Conservation (phyloP, 140 eudicot genomes). For the Senecio squalidus region DNA sequence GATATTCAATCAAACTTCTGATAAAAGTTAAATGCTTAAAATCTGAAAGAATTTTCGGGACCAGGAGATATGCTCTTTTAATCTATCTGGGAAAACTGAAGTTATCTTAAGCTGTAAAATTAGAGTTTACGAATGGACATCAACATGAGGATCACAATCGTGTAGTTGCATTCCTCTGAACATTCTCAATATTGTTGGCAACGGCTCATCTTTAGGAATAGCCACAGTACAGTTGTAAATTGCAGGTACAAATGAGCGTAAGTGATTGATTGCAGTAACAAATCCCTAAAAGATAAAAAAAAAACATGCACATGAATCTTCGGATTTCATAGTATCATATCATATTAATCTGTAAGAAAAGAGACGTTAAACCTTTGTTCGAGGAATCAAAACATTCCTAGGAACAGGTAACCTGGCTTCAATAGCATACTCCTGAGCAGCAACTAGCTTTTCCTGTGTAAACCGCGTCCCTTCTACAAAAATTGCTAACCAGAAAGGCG, state of each 20-base stretch:
- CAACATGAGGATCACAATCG: too few relatives aligned
- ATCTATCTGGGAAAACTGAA: too few relatives aligned
- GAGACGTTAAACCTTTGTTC: constrained; percentile 46
- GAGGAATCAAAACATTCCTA: too few relatives aligned
- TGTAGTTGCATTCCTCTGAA: too few relatives aligned
- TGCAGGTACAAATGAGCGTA: constrained; percentile 80
- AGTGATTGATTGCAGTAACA: constrained; percentile 54
- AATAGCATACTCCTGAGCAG: constrained; percentile 67
- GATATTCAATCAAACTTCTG: constrained; percentile 1
- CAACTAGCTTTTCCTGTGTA: constrained; percentile 63
- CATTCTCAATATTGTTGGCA: constrained; percentile 64
- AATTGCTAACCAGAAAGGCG: constrained; percentile 82
- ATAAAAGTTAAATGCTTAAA: too few relatives aligned
- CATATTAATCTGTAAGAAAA: neutral
- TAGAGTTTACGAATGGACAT: too few relatives aligned
- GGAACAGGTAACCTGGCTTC: constrained; percentile 57
- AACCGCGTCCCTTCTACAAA: constrained; percentile 92
- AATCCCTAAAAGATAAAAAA: constrained; percentile 61
- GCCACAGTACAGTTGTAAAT: too few relatives aligned
- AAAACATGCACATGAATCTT: neutral
- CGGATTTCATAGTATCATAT: neutral
- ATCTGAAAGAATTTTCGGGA: too few relatives aligned
- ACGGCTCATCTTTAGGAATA: constrained; percentile 60
- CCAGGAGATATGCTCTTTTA: too few relatives aligned
- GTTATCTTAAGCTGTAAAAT: too few relatives aligned